These are phyloP conservation scores for Furculomyces boomerangus DNA, from an alignment of 371 early-diverging fungal genomes.

Conservation along the genomic window DNA sequence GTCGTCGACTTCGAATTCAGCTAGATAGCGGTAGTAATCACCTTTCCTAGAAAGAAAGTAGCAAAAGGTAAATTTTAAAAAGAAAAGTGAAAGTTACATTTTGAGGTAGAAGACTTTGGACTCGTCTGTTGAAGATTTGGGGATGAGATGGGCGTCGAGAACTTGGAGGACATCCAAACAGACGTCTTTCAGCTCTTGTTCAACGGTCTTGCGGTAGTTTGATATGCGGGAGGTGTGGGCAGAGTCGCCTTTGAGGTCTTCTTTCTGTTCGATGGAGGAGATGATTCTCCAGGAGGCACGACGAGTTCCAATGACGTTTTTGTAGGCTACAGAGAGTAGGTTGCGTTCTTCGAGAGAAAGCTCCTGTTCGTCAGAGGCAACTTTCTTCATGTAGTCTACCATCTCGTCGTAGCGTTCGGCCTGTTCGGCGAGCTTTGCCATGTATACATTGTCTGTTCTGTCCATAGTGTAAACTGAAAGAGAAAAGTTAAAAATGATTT, in stretches of 20 bases:
- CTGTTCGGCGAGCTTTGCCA: constrained; percentile 97
- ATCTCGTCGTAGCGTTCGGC: constrained; percentile 98
- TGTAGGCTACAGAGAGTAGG: constrained; percentile 97
- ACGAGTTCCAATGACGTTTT: constrained; percentile 98
- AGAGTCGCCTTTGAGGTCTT: constrained; percentile 79
- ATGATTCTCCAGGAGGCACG: constrained; percentile 99
- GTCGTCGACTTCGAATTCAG: constrained; percentile 87
- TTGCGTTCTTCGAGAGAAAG: constrained; percentile 96
- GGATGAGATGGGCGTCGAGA: constrained; percentile 78
- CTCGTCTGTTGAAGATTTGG: constrained; percentile 73
- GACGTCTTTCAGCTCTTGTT: constrained; percentile 83
- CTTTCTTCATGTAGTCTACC: constrained; percentile 87
- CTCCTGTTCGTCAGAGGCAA: constrained; percentile 47
- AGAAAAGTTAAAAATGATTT: too few species aligned
- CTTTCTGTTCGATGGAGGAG: constrained; percentile 96
- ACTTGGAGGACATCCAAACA: constrained; percentile 92
- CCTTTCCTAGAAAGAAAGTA: constrained; percentile 48
- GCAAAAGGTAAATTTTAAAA: background rate
- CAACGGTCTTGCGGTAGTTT: constrained; percentile 82
- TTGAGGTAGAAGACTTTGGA: constrained; percentile 98
- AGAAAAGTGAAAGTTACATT: constrained; percentile 38
- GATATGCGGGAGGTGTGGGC: constrained; percentile 75
- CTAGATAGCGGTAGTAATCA: constrained; percentile 99
- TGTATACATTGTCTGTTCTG: constrained; percentile 22
- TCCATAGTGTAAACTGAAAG: too few species aligned